Percentiles rank a stretch among this genome's conserved stretches.
Conservation (phyloP, 331 rosid genomes). For the Telfairia occidentalis region DNA sequence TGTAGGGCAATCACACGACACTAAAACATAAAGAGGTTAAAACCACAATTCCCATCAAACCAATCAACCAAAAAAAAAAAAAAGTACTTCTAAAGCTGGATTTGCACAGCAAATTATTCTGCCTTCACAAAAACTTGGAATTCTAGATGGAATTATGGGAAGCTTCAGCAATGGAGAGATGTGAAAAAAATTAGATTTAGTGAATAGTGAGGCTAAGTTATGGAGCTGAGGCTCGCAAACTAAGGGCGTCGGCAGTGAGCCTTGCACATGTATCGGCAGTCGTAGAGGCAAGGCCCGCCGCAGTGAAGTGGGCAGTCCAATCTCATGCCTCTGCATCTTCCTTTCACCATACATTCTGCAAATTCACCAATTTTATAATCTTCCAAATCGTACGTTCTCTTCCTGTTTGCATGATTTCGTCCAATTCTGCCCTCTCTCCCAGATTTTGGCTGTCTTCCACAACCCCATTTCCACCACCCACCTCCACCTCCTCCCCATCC, state of each 20-base stretch:
- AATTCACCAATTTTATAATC: constrained; percentile 54
- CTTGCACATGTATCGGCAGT: constrained; percentile 75
- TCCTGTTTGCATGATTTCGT: constrained; percentile 12
- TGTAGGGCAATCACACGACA: not conserved
- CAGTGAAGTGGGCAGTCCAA: constrained; percentile 88
- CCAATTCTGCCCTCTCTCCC: constrained; percentile 13
- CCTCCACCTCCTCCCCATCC: constrained; percentile 81
- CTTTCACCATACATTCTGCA: constrained; percentile 60
- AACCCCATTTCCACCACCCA: constrained; percentile 75
- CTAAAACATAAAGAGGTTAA: not conserved
- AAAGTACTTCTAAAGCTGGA: not conserved
- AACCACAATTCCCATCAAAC: not conserved
- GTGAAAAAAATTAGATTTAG: not conserved
- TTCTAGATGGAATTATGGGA: no score
- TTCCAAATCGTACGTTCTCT: constrained; percentile 20
- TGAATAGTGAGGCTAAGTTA: not conserved
- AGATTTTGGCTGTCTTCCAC: constrained; percentile 31
- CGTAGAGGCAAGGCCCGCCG: constrained; percentile 75
- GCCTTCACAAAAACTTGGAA: no score
- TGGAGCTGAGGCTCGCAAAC: not conserved
- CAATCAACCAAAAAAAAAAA: not conserved
- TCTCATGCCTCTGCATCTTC: constrained; percentile 59
- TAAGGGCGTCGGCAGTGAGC: constrained; percentile 50
- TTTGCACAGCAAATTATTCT: not conserved
- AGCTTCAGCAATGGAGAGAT: no score